These are phyloP conservation scores for Scedosporium aurantiacum DNA, from an alignment of 2,329 filamentous ascomycete genomes.

Conservation along the genomic window DNA sequence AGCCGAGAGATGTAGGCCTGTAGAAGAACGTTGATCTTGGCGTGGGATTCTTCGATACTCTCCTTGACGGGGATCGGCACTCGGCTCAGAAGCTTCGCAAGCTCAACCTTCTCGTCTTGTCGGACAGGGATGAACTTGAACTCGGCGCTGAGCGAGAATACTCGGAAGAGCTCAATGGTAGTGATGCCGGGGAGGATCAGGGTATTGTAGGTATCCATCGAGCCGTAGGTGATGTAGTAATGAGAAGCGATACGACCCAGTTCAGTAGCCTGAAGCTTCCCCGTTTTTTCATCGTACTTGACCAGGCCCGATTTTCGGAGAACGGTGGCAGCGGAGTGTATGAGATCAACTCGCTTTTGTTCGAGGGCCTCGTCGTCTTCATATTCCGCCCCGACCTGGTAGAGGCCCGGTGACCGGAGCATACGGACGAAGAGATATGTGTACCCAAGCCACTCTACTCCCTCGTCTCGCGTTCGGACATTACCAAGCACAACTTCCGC, in stretches of 20 bases:
- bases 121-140: constrained; percentile 99
- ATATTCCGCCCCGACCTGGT: constrained; percentile 92
- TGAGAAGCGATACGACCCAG: constrained; percentile 92
- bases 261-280: constrained; percentile 81
- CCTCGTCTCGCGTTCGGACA: constrained; percentile 81
- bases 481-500: constrained; percentile 94
- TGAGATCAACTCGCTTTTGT: constrained; percentile 93
- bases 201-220: constrained; percentile 94
- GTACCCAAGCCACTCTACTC: constrained; percentile 98
- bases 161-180: constrained; percentile 89
- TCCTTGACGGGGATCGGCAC: constrained; percentile 97
- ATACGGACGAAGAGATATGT: constrained; percentile 97
- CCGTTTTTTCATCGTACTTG: constrained; percentile 92
- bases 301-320: constrained; percentile 79
- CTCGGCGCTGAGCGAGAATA: constrained; percentile 91
- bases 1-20: constrained; percentile 95
- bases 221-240: constrained; percentile 94
- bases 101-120: constrained; percentile 92
- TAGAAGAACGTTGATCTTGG: constrained; percentile 94
- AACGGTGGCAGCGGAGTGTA: constrained; percentile 83
- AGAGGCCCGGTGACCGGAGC: constrained; percentile 87
- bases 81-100: constrained; percentile 78
- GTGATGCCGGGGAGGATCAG: constrained; percentile 89
- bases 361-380: constrained; percentile 84
- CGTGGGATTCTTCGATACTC: constrained; percentile 89